These are phyloP conservation scores for Arthrobotrys pseudoclavata DNA, from an alignment of 2,329 filamentous ascomycete genomes.

Conservation along the genomic window DNA sequence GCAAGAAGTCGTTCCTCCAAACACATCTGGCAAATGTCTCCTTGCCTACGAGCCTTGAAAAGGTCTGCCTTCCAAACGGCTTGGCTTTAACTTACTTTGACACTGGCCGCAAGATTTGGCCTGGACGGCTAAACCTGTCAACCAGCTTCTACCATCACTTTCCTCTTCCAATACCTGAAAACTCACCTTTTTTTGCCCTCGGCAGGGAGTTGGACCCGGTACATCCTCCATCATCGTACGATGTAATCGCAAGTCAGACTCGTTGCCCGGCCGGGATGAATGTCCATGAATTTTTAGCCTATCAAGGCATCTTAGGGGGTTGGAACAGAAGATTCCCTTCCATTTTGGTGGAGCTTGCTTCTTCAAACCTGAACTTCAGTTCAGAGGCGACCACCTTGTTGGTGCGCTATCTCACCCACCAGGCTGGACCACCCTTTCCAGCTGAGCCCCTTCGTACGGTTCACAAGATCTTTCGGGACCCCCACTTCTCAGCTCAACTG, in stretches of 20 bases:
- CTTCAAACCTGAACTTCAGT: slow-evolving; percentile 74
- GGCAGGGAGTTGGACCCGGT: slow-evolving; percentile 60
- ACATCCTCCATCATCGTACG: slow-evolving; percentile 70
- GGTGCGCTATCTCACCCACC: slow-evolving; percentile 70
- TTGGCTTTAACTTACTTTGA: slow-evolving; percentile 70
- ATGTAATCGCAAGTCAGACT: slow-evolving; percentile 70
- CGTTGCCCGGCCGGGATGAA: slow-evolving; percentile 69
- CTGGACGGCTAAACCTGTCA: slow-evolving; percentile 62
- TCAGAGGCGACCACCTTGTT: slow-evolving; percentile 70
- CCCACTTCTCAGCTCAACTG: slow-evolving; percentile 69
- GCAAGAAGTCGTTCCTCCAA: slow-evolving; percentile 68
- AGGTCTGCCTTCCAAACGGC: slow-evolving; percentile 69
- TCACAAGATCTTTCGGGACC: slow-evolving; percentile 71
- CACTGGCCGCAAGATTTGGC: slow-evolving; percentile 66
- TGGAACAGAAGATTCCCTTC: slow-evolving; percentile 68
- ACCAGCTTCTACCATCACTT: slow-evolving; percentile 70
- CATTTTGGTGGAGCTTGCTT: slow-evolving; percentile 70
- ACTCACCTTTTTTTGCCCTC: slow-evolving; percentile 66
- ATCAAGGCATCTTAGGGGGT: slow-evolving; percentile 69
- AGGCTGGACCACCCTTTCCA: slow-evolving; percentile 71
- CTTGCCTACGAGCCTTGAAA: slow-evolving; percentile 67
- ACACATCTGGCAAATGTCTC: slow-evolving; percentile 69
- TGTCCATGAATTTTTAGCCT: slow-evolving; percentile 71
- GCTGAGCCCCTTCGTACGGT: slow-evolving; percentile 67
- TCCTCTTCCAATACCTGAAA: slow-evolving; percentile 65